phyloP scores from a whole-genome alignment of 495 filamentous ascomycete genomes.

The Podospora sp. region DNA sequence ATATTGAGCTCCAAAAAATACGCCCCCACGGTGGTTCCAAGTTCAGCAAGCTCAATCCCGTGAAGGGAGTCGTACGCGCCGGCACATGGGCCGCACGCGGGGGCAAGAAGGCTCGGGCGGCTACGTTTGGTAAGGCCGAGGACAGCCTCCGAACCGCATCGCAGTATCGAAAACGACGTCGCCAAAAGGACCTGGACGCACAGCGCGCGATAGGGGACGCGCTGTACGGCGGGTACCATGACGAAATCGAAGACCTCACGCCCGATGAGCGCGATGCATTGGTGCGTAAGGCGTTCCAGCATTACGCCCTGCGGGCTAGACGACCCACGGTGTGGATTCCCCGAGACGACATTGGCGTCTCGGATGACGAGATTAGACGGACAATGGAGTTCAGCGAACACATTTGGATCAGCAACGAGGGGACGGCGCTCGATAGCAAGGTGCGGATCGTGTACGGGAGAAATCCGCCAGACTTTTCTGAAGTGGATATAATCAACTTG shows the following conservation, averaged over 20 bases:
- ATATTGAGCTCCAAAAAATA: conserved; percentile 65
- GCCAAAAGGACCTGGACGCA: conserved; percentile 61
- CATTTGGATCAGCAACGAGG: conserved; percentile 94
- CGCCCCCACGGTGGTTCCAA: conserved; percentile 17
- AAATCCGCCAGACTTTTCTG: conserved; percentile 89
- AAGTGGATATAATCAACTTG: conserved; percentile 85
- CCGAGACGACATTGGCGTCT: conserved; percentile 84
- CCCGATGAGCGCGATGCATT: conserved; percentile 87
- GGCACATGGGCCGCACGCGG: conserved; percentile 52
- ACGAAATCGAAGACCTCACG: conserved; percentile 92
- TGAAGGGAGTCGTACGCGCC: conserved; percentile 49
- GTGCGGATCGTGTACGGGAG: conserved; percentile 82
- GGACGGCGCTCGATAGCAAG: conserved; percentile 82
- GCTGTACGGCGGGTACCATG: conserved; percentile 82
- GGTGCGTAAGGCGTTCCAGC: conserved; percentile 87
- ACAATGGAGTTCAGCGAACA: conserved; percentile 76
- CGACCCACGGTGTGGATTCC: conserved; percentile 94
- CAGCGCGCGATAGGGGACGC: conserved; percentile 73
- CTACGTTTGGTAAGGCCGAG: conserved; percentile 47
- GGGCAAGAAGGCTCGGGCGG: conserved; percentile 43
- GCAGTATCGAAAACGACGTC: conserved; percentile 45
- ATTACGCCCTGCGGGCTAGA: conserved; percentile 82
- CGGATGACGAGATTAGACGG: conserved; percentile 83
- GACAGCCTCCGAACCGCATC: conserved; percentile 40
- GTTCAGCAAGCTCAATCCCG: conserved; percentile 42